Percentiles rank a stretch among this genome's conserved stretches.
Conservation (phyloP, 805 yeast genomes). For the Wickerhamiella dianesei region DNA sequence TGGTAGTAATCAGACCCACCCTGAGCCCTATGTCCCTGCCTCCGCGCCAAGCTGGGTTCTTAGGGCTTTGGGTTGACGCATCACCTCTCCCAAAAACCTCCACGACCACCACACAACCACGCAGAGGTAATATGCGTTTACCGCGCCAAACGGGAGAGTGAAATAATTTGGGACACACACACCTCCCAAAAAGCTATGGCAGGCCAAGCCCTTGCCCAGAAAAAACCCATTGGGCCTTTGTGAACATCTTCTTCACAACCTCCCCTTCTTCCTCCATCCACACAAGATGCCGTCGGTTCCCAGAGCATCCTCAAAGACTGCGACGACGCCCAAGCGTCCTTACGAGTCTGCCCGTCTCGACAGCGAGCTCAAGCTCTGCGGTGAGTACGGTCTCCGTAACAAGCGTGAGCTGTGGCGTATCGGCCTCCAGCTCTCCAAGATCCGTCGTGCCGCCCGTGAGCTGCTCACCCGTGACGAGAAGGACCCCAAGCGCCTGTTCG, state of each 20-base stretch:
- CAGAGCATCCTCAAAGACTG: constrained; percentile 98
- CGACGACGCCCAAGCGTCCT: constrained; percentile 98
- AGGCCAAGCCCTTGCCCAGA: neutral
- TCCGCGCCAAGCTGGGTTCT: too few relatives aligned
- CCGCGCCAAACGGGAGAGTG: neutral
- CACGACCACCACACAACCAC: neutral
- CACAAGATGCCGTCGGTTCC: constrained; percentile 33
- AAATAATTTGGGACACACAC: neutral
- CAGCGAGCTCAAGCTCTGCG: constrained; percentile 97
- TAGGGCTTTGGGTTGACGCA: neutral
- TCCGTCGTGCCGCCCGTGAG: constrained; percentile 99
- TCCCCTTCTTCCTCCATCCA: neutral
- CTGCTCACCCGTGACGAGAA: constrained; percentile 99
- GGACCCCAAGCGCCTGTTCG: constrained; percentile 99
- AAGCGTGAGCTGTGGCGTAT: constrained; percentile 99
- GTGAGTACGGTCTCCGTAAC: constrained; percentile 99
- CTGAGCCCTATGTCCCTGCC: too few relatives aligned
- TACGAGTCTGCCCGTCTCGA: constrained; percentile 99
- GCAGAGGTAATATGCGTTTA: neutral
- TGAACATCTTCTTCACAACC: neutral
- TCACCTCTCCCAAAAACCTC: neutral
- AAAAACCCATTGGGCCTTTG: neutral
- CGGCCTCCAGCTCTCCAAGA: constrained; percentile 97
- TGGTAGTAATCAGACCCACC: too few relatives aligned
- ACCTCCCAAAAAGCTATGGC: too few relatives aligned